Evolutionary conservation across 2,329 filamentous ascomycete species (phyloP), one percentile per base, ranked within the genome.

Genomic region (Lachnellula cervina): DNA sequence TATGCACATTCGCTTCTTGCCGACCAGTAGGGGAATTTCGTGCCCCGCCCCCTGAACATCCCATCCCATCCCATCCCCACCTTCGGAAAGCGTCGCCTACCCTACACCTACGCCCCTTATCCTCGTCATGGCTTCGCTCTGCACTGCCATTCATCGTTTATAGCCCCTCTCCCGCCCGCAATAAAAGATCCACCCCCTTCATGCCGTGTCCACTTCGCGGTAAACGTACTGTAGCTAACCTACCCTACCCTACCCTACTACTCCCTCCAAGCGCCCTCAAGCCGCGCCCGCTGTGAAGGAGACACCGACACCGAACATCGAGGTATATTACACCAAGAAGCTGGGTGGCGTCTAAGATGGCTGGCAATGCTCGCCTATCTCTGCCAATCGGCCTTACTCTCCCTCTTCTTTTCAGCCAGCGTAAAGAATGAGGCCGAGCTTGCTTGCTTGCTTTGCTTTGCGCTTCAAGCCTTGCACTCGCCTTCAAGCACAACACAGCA

Each of bases 351-450:
- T 32, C 32, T 25, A 34, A 16, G 16, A 54, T 54, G 50, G 53
- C 57, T 56, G 49, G 42, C 49, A 50, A 32, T 38, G 56, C 56
- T 59, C 52, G 54, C 52, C 52, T 57, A 37, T 34, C 38, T 42
- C 51, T 38, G 25, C 60, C 62, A 62, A 64, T 62, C 57, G 55
- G 55, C 34, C 28, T 13, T 35, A 49, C 32, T 46, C 44, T 25
- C n/a, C n/a, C 46, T 34, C 43, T 58, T n/a, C 48, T 45, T 14
- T 32, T 25, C 42, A 42, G 23, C 21, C 16, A 38, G 49, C 34
- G 28, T 25, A 54, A 23, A 55, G 42, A 58, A 53, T 59, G 23
- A 34, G 42, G 25, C 58, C 58, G 56, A 60, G 55, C 52, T 49
- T 52, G 21, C 21, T 23, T n/a, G 32, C 32, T 35, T 25, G n/a